Conservation (phyloP, 805 yeast genomes). For the Suhomyces pyralidae region DNA sequence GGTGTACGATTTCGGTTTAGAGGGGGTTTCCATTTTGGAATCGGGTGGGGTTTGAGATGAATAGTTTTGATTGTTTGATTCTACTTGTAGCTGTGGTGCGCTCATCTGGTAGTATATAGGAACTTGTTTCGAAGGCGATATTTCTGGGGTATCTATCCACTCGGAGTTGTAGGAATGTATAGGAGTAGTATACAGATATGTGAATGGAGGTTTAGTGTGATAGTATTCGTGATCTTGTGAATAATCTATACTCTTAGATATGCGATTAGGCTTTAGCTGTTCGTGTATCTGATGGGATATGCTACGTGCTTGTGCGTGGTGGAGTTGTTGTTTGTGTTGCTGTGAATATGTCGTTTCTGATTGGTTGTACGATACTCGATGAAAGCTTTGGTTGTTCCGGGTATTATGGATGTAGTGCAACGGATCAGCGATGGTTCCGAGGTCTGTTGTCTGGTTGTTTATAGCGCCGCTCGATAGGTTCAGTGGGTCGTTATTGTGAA, state of each 20-base stretch:
- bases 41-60: not conserved
- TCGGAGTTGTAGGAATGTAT: slow-evolving; percentile 5
- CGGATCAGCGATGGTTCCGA: not conserved
- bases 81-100: not conserved
- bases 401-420: not conserved
- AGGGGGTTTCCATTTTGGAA: slow-evolving; percentile 2
- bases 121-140: slow-evolving; percentile 2
- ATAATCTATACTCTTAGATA: not conserved
- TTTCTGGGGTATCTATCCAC: slow-evolving; percentile 7
- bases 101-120: not conserved
- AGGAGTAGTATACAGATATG: slow-evolving; percentile 1
- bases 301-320: not conserved
- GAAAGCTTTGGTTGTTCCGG: not conserved
- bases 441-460: not conserved
- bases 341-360: not conserved
- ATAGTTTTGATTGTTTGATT: not conserved
- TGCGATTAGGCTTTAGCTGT: not conserved
- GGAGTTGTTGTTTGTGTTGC: not conserved
- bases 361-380: not conserved
- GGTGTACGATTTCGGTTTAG: slow-evolving; percentile 2
- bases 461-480: not conserved
- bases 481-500: not conserved
- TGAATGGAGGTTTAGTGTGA: not conserved
- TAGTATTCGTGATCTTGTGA: not conserved
- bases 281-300: not conserved